phyloP scores from a whole-genome alignment of 768 basidiomycete species.

The Coprinellus aureogranulatus region DNA sequence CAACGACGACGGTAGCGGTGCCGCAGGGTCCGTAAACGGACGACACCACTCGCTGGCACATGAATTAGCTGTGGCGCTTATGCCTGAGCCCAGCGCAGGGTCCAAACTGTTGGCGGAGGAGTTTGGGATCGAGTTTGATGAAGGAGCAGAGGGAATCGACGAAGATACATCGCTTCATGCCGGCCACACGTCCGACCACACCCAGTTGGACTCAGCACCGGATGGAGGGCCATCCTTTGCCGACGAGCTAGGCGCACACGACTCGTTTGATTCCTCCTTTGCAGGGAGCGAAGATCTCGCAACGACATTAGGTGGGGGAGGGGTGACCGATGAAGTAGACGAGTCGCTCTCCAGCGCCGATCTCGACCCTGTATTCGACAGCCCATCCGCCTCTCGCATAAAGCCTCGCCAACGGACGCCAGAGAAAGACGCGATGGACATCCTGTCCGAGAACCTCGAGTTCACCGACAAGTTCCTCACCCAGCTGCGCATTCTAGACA shows the following conservation, averaged over 20 bases:
- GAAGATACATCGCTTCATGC: neutral
- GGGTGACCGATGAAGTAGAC: slow-evolving; percentile 12
- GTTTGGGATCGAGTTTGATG: slow-evolving; percentile 87
- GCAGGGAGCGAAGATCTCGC: slow-evolving; percentile 3
- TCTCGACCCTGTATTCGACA: slow-evolving; percentile 46
- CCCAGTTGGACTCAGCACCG: slow-evolving; percentile 26
- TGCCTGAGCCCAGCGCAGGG: slow-evolving; percentile 80
- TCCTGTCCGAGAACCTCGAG: slow-evolving; percentile 70
- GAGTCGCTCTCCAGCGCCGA: slow-evolving; percentile 16
- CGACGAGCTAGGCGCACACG: slow-evolving; percentile 33
- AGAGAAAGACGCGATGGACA: slow-evolving; percentile 65
- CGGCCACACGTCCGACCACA: slow-evolving; percentile 10
- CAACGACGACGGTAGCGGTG: slow-evolving; percentile 37
- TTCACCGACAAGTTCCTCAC: slow-evolving; percentile 75
- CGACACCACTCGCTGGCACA: slow-evolving; percentile 74
- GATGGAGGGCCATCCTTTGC: slow-evolving; percentile 39
- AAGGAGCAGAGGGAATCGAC: slow-evolving; percentile 81
- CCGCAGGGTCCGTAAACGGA: slow-evolving; percentile 29
- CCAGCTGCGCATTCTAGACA: slow-evolving; percentile 69
- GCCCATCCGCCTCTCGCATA: slow-evolving; percentile 30
- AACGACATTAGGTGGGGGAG: slow-evolving; percentile 16
- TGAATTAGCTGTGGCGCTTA: slow-evolving; percentile 81
- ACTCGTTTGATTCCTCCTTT: slow-evolving; percentile 25
- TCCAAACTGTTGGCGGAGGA: slow-evolving; percentile 82
- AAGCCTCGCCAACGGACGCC: slow-evolving; percentile 27